Evolutionary conservation across 805 yeast genomes (phyloP).

Genomic region (Tetrapisispora taiwanensis): DNA sequence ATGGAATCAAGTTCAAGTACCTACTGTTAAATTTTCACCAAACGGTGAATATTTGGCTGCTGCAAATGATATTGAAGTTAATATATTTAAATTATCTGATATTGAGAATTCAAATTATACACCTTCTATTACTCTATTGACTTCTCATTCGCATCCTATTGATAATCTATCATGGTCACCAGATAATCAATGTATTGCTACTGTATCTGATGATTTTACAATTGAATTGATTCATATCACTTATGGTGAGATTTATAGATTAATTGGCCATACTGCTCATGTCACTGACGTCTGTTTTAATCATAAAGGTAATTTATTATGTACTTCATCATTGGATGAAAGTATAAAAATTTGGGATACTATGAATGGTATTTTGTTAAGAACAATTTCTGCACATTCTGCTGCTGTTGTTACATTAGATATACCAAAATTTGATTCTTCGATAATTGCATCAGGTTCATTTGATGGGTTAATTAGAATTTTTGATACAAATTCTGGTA

Average conservation of each 20-base stretch:
- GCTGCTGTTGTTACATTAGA: constrained; percentile 78
- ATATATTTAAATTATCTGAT: background rate
- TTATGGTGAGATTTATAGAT: constrained; percentile 33
- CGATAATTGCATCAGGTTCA: constrained; percentile 71
- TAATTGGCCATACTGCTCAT: constrained; percentile 78
- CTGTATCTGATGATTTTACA: constrained; percentile 80
- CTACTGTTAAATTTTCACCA: background rate
- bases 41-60: background rate
- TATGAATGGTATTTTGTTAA: constrained; percentile 48
- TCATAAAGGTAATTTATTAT: constrained; percentile 63
- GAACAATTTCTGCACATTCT: constrained; percentile 83
- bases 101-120: background rate
- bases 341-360: constrained; percentile 88
- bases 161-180: constrained; percentile 75
- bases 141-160: constrained; percentile 47
- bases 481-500: constrained; percentile 83
- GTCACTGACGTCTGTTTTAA: constrained; percentile 65
- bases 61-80: background rate
- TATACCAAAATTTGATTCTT: constrained; percentile 67
- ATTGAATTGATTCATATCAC: constrained; percentile 60
- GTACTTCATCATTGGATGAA: constrained; percentile 84
- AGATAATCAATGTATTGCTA: constrained; percentile 59
- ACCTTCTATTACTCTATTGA: constrained; percentile 4
- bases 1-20: background rate
- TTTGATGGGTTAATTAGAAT: constrained; percentile 84